These are phyloP conservation scores for Diaporthe sp. DNA, from an alignment of 2,329 filamentous ascomycete genomes.

Conservation along the genomic window DNA sequence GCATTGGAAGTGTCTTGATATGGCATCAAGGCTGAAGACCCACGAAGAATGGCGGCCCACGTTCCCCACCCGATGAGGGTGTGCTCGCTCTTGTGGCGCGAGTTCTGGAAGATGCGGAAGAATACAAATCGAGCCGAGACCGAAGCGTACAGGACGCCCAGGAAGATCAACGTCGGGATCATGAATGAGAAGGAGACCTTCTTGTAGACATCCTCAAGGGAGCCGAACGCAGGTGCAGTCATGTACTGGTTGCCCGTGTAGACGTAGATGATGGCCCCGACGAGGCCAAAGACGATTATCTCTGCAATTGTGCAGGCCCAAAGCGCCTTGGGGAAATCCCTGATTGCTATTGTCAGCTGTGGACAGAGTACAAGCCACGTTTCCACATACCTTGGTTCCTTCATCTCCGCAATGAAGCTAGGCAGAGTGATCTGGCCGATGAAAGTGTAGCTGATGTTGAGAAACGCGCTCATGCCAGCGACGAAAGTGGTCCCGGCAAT, in stretches of 20 bases:
- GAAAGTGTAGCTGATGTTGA: slow-evolving; percentile 97
- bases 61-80: slow-evolving; percentile 84
- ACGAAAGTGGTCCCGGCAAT: slow-evolving; percentile 82
- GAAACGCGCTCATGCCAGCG: slow-evolving; percentile 84
- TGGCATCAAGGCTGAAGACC: slow-evolving; percentile 45
- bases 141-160: slow-evolving; percentile 91
- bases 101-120: slow-evolving; percentile 86
- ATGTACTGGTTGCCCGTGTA: slow-evolving; percentile 93
- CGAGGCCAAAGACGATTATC: slow-evolving; percentile 85
- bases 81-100: slow-evolving; percentile 83
- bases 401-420: slow-evolving; percentile 97
- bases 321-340: slow-evolving; percentile 92
- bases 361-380: too few species aligned
- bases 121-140: slow-evolving; percentile 93
- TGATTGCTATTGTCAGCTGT: slow-evolving; percentile 44
- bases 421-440: slow-evolving; percentile 95
- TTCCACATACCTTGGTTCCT: slow-evolving; percentile 62
- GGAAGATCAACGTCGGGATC: slow-evolving; percentile 93
- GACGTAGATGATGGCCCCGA: slow-evolving; percentile 85
- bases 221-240: slow-evolving; percentile 88
- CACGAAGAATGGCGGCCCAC: slow-evolving; percentile 80
- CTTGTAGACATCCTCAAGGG: slow-evolving; percentile 82
- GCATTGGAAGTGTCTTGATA: background rate
- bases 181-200: slow-evolving; percentile 95
- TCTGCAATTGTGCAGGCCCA: slow-evolving; percentile 93